Base-by-base conservation (phyloP, 116 monocot genomes). In the Iris pallida region DNA sequence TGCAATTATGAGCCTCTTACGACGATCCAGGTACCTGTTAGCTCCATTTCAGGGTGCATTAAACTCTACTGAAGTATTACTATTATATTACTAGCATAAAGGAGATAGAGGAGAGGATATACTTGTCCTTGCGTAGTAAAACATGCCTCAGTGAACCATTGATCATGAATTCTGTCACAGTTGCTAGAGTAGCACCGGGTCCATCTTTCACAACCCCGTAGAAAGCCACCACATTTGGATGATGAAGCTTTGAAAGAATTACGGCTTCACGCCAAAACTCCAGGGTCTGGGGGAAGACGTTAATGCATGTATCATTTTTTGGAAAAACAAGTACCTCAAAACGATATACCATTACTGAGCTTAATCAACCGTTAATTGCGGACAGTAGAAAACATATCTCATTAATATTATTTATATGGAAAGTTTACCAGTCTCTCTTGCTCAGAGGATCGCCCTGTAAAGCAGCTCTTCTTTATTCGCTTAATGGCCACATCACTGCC, bases 181-280 rank as follows among this genome's bases (percentile, higher is more conserved):
- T 96, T 47, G 96, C 96, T 52, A 96, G 71, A 45, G 96, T 96
- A 42, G 77, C 85, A n/a, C 87, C 96, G 14, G 89, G 89, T 47
- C 92, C 96, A 79, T 96, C 87, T 79, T 81, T 59, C 53, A 96
- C 96, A 42, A 96, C 89, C 30, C 96, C 96, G 75, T 96, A 96
- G 70, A 96, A 96, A 45, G 96, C 96, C 70, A 96, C 89, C 72
- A 96, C 96, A 85, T 96, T 96, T 59, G 96, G 96, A 83, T 96
- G 96, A 53, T 96, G 96, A 72, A 96, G 92, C 64, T 77, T 89
- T 47, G 96, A 96, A n/a, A 96, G 92, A 65, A 96, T 96, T 68
- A 89, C 85, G 75, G 96, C 96, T 79, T 96, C 96, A 67, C 86
- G 82, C 96, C 96, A 92, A 81, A 96, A 96, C 47, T 96, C 96